phyloP scores from a whole-genome alignment of 345 rosid genomes.

The Ceriops zippeliana region DNA sequence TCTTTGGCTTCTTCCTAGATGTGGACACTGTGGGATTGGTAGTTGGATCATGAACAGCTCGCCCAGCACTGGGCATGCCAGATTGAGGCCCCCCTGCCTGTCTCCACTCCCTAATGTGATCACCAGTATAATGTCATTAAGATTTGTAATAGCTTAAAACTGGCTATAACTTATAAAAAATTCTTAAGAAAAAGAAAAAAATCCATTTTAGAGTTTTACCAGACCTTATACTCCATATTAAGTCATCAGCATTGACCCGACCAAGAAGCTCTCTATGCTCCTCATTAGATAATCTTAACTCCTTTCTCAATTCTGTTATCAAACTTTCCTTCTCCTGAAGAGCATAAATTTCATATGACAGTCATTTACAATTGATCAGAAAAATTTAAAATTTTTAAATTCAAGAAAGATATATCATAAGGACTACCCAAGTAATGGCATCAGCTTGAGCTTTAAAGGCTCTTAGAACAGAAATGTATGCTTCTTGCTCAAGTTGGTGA shows the following conservation, averaged over 20 bases:
- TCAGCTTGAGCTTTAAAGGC: conserved; percentile 96
- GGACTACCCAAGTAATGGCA: conserved; percentile 85
- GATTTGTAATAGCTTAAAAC: conserved; percentile 12
- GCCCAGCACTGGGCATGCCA: conserved; percentile 46
- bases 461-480: conserved; percentile 69
- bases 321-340: conserved; percentile 84
- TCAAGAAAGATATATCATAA: conserved; percentile 12
- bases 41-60: conserved; percentile 52
- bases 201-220: conserved; percentile 12
- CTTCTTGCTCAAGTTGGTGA: conserved; percentile 87
- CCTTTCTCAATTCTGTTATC: conserved; percentile 82
- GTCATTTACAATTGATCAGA: conserved; percentile 33
- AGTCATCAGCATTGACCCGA: conserved; percentile 70
- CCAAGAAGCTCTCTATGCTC: conserved; percentile 86
- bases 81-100: conserved; percentile 61
- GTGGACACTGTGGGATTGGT: conserved; percentile 81
- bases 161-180: background rate
- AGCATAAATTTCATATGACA: conserved; percentile 31
- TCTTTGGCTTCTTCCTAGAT: conserved; percentile 75
- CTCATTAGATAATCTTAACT: conserved; percentile 73
- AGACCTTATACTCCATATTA: conserved; percentile 67
- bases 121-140: conserved; percentile 3
- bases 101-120: conserved; percentile 82
- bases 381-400: conserved; percentile 22
- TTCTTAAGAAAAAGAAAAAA: conserved; percentile 4